phyloP scores from a whole-genome alignment of 495 filamentous ascomycete species.

The Penicillium herquei region DNA sequence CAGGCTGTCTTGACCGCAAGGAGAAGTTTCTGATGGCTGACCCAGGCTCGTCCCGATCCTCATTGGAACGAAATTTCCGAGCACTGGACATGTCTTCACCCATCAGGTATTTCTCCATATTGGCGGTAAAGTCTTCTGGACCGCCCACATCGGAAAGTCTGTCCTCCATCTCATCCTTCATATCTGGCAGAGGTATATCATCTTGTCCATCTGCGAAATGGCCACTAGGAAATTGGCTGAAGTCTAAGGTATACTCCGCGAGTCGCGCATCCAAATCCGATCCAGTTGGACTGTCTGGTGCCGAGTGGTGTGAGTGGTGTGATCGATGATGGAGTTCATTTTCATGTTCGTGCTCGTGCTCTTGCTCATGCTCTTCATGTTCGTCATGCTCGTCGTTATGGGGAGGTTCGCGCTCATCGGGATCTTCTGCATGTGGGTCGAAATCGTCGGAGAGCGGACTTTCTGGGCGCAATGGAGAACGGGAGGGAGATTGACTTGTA shows the following conservation, averaged over 20 bases:
- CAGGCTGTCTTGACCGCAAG: slow-evolving; percentile 26
- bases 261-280: slow-evolving; percentile 43
- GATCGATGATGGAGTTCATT: slow-evolving; percentile 19
- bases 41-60: slow-evolving; percentile 2
- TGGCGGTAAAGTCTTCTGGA: slow-evolving; percentile 52
- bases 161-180: slow-evolving; percentile 29
- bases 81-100: slow-evolving; percentile 30
- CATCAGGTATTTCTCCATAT: slow-evolving; percentile 49
- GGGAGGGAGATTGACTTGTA: slow-evolving; percentile 16
- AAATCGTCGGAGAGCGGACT: slow-evolving; percentile 21
- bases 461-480: slow-evolving; percentile 23
- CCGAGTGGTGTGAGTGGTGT: slow-evolving; percentile 23
- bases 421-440: background rate
- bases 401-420: background rate
- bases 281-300: slow-evolving; percentile 26
- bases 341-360: background rate
- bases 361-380: background rate
- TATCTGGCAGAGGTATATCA: slow-evolving; percentile 27
- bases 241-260: slow-evolving; percentile 47
- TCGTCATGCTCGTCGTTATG: background rate
- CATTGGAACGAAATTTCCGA: slow-evolving; percentile 16
- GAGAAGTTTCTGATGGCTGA: slow-evolving; percentile 14
- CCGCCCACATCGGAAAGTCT: slow-evolving; percentile 48
- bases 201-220: slow-evolving; percentile 32
- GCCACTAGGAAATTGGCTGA: slow-evolving; percentile 43